Conservation (phyloP, 345 rosid genomes). For the Populus deltoides region DNA sequence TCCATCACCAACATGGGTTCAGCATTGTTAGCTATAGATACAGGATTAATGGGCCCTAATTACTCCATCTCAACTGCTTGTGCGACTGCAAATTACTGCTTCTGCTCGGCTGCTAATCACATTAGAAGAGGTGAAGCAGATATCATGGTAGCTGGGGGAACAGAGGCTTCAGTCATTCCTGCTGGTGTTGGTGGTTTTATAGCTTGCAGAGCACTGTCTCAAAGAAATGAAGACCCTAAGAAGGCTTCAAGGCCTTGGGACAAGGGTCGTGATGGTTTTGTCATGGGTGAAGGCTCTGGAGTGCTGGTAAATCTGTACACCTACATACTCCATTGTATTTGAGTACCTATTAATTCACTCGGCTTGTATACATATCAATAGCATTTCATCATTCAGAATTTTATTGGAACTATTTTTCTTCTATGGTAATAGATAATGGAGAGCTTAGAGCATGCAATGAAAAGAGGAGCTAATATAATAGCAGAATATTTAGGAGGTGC, state of each 20-base stretch:
- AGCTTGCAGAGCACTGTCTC: slow-evolving; percentile 63
- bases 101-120: slow-evolving; percentile 59
- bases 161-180: slow-evolving; percentile 55
- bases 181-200: slow-evolving; percentile 59
- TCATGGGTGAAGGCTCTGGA: slow-evolving; percentile 72
- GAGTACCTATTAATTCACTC: neutral
- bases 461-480: slow-evolving; percentile 63
- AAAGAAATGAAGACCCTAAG: slow-evolving; percentile 49
- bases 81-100: slow-evolving; percentile 63
- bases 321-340: neutral
- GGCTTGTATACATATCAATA: neutral
- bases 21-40: slow-evolving; percentile 59
- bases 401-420: neutral
- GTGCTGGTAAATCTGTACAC: slow-evolving; percentile 38
- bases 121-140: slow-evolving; percentile 63
- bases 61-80: slow-evolving; percentile 68
- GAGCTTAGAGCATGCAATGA: slow-evolving; percentile 68
- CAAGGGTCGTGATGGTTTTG: slow-evolving; percentile 60
- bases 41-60: slow-evolving; percentile 66
- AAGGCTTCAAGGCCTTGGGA: slow-evolving; percentile 71
- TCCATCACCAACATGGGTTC: slow-evolving; percentile 66
- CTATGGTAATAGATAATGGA: slow-evolving; percentile 45
- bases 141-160: slow-evolving; percentile 62
- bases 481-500: slow-evolving; percentile 70
- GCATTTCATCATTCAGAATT: neutral